A percentile compares a stretch with the other conserved stretches of the same genome.
Evolutionary conservation across 2,329 filamentous ascomycete genomes (phyloP).

Genomic region (Colletotrichum sp.): DNA sequence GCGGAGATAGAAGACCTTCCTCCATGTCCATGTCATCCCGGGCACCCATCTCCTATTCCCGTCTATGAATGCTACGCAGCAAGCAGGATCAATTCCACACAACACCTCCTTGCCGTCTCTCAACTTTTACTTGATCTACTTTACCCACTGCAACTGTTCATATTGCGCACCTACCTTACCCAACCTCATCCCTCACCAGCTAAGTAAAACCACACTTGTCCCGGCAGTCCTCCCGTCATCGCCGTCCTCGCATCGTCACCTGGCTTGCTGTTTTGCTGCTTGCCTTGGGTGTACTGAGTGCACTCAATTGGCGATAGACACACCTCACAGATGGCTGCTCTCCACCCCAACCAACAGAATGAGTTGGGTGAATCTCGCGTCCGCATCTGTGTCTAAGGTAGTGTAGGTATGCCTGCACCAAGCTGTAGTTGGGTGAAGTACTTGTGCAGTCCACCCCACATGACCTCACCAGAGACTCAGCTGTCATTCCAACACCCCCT

Average conservation of each 20-base stretch:
- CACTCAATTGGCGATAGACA: neutral
- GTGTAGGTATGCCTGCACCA: neutral
- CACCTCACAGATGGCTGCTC: neutral
- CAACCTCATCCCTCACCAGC: neutral
- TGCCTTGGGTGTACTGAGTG: neutral
- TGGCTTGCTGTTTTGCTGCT: neutral
- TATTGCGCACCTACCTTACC: neutral
- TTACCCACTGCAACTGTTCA: neutral
- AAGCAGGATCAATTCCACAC: neutral
- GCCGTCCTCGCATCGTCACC: neutral
- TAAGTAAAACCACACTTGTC: neutral
- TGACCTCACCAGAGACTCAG: neutral
- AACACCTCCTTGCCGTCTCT: neutral
- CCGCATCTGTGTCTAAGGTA: neutral
- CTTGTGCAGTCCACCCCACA: neutral
- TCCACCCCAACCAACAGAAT: neutral
- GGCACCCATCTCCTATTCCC: neutral
- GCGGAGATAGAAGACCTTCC: neutral
- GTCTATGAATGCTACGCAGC: neutral
- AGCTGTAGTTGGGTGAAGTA: neutral
- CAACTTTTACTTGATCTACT: neutral
- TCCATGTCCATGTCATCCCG: too few relatives aligned
- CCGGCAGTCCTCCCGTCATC: neutral
- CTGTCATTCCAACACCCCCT: neutral
- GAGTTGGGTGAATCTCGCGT: neutral